These are phyloP conservation scores for Tylopilus vinaceipallidus DNA, from an alignment of 768 basidiomycete genomes.

Conservation along the genomic window DNA sequence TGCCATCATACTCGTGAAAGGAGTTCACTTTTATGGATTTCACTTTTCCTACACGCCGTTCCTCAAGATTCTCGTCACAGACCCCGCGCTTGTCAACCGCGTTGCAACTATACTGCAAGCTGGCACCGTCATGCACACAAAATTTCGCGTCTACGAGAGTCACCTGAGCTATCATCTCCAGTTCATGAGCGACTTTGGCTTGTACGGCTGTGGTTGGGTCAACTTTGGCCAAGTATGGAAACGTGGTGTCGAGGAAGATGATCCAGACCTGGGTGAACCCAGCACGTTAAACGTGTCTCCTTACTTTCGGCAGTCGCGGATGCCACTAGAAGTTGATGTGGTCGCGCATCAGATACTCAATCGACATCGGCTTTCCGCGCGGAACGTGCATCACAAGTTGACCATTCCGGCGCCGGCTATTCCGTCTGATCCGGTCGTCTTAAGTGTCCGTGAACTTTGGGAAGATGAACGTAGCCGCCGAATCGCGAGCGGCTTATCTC, in stretches of 20 bases:
- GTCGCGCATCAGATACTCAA: constrained; percentile 84
- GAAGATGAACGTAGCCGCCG: constrained; percentile 89
- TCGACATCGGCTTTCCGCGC: constrained; percentile 58
- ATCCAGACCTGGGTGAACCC: constrained; percentile 9
- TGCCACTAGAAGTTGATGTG: constrained; percentile 81
- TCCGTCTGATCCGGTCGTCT: constrained; percentile 71
- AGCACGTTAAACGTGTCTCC: constrained; percentile 48
- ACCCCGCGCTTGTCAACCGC: constrained; percentile 69
- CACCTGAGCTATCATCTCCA: constrained; percentile 88
- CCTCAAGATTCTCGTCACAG: constrained; percentile 77
- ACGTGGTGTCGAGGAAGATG: constrained; percentile 40
- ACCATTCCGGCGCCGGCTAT: constrained; percentile 53
- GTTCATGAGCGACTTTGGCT: constrained; percentile 92
- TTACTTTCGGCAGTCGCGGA: constrained; percentile 63
- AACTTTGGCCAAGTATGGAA: constrained; percentile 68
- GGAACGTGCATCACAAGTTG: constrained; percentile 65
- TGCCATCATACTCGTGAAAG: constrained; percentile 84
- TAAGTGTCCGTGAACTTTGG: constrained; percentile 92
- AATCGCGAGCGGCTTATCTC: constrained; percentile 58
- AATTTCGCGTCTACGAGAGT: constrained; percentile 81
- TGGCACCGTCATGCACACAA: constrained; percentile 77
- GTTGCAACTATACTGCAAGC: constrained; percentile 75
- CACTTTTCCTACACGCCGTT: constrained; percentile 81
- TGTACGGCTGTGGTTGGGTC: constrained; percentile 93
- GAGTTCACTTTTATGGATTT: constrained; percentile 95